A percentile compares a stretch with the other conserved stretches of the same genome.
Conservation (phyloP, 768 basidiomycete species). For the Polyporus arcularius region DNA sequence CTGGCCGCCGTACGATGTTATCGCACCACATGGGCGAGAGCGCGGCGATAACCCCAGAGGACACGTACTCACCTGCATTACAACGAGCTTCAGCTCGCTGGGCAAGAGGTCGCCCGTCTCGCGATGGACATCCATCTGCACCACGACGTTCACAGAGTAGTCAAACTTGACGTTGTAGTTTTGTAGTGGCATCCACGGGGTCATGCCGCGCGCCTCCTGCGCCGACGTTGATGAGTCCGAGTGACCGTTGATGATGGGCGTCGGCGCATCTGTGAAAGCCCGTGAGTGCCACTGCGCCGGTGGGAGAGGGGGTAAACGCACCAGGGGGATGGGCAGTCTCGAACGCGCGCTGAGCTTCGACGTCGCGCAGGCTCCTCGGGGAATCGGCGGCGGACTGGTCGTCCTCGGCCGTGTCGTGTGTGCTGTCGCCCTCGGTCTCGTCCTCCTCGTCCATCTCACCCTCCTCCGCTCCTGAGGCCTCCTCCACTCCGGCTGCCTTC, state of each 20-base stretch:
- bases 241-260: slow-evolving; percentile 11
- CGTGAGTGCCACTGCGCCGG: neutral
- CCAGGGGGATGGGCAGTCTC: slow-evolving; percentile 14
- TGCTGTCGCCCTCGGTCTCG: slow-evolving; percentile 11
- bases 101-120: slow-evolving; percentile 49
- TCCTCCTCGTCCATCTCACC: slow-evolving; percentile 8
- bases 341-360: slow-evolving; percentile 13
- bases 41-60: slow-evolving; percentile 7
- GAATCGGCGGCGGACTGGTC: slow-evolving; percentile 3
- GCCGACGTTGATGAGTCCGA: slow-evolving; percentile 28
- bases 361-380: slow-evolving; percentile 7
- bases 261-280: neutral
- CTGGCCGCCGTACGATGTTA: slow-evolving; percentile 6
- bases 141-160: slow-evolving; percentile 52
- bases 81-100: slow-evolving; percentile 65
- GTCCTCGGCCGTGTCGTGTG: slow-evolving; percentile 17
- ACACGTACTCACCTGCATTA: slow-evolving; percentile 48
- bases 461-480: neutral
- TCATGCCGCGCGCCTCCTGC: slow-evolving; percentile 54
- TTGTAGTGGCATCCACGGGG: slow-evolving; percentile 57
- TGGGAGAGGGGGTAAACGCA: slow-evolving; percentile 13
- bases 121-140: slow-evolving; percentile 63
- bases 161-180: slow-evolving; percentile 70
- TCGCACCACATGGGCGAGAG: neutral
- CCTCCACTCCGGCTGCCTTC: slow-evolving; percentile 12